Percentiles rank a stretch among this genome's conserved stretches.
Evolutionary conservation across 768 basidiomycete species (phyloP).

Genomic region (Tephrocybe sp.): DNA sequence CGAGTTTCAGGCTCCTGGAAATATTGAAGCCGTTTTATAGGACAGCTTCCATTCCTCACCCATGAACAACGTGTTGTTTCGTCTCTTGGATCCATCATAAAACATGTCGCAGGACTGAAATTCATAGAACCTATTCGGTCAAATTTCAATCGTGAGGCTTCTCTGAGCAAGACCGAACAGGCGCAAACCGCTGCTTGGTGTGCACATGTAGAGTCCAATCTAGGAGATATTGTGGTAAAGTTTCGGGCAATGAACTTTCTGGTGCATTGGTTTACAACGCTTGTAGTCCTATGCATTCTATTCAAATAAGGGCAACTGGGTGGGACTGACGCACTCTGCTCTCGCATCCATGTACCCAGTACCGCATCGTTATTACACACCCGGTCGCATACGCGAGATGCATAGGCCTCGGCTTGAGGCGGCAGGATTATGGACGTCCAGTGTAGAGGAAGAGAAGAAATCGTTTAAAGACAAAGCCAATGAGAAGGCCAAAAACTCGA

Average conservation of each 20-base stretch:
- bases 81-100: slow-evolving; percentile 60
- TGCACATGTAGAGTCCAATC: slow-evolving; percentile 61
- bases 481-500: slow-evolving; percentile 29
- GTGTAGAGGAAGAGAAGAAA: slow-evolving; percentile 44
- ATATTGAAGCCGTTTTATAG: slow-evolving; percentile 31
- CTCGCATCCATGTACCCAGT: slow-evolving; percentile 59
- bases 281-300: slow-evolving; percentile 64
- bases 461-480: slow-evolving; percentile 34
- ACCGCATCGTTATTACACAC: slow-evolving; percentile 77
- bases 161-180: slow-evolving; percentile 44
- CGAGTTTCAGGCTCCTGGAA: slow-evolving; percentile 1
- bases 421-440: slow-evolving; percentile 61
- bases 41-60: slow-evolving; percentile 70
- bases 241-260: not conserved
- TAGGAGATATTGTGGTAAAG: slow-evolving; percentile 75
- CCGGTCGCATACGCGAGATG: slow-evolving; percentile 56
- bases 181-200: slow-evolving; percentile 62
- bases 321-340: slow-evolving; percentile 49
- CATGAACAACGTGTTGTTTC: slow-evolving; percentile 54
- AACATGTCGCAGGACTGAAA: slow-evolving; percentile 58
- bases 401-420: slow-evolving; percentile 61
- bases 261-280: not conserved
- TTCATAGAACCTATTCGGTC: slow-evolving; percentile 25
- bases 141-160: slow-evolving; percentile 46
- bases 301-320: slow-evolving; percentile 64